Evolutionary conservation across 345 rosid species (phyloP).

Genomic region (Gossypium australe): DNA sequence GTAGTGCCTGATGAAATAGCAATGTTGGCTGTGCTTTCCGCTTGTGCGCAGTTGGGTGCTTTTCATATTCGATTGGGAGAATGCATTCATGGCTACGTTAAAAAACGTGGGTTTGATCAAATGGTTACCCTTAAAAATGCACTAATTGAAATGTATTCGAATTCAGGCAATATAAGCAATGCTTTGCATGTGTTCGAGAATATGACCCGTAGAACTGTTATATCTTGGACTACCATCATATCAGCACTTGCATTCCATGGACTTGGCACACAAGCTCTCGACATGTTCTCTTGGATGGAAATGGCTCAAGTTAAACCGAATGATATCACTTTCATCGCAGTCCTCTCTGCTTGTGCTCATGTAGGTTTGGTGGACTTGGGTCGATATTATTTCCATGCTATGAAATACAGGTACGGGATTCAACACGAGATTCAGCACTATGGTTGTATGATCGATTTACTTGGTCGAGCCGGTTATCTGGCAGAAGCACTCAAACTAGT

Average conservation of each 20-base stretch:
- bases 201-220: slow-evolving; percentile 36
- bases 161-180: slow-evolving; percentile 53
- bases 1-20: slow-evolving; percentile 66
- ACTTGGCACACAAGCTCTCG: slow-evolving; percentile 55
- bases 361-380: slow-evolving; percentile 57
- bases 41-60: slow-evolving; percentile 63
- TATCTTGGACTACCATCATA: slow-evolving; percentile 72
- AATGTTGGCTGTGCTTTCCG: slow-evolving; percentile 57
- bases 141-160: slow-evolving; percentile 66
- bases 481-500: slow-evolving; percentile 47
- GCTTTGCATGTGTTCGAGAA: slow-evolving; percentile 51
- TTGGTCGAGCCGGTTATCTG: slow-evolving; percentile 61
- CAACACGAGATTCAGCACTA: slow-evolving; percentile 61
- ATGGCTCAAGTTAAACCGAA: slow-evolving; percentile 42
- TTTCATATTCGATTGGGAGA: slow-evolving; percentile 43
- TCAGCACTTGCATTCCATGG: slow-evolving; percentile 67
- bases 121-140: slow-evolving; percentile 48
- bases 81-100: slow-evolving; percentile 45
- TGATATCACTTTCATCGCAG: slow-evolving; percentile 60
- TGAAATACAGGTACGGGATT: slow-evolving; percentile 38
- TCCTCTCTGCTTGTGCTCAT: slow-evolving; percentile 76
- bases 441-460: slow-evolving; percentile 69
- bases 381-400: slow-evolving; percentile 32
- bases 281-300: slow-evolving; percentile 62
- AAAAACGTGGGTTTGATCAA: slow-evolving; percentile 28